These are phyloP conservation scores for Aspergillus ochraceoroseus DNA, from an alignment of 2,329 filamentous ascomycete species.

Conservation along the genomic window DNA sequence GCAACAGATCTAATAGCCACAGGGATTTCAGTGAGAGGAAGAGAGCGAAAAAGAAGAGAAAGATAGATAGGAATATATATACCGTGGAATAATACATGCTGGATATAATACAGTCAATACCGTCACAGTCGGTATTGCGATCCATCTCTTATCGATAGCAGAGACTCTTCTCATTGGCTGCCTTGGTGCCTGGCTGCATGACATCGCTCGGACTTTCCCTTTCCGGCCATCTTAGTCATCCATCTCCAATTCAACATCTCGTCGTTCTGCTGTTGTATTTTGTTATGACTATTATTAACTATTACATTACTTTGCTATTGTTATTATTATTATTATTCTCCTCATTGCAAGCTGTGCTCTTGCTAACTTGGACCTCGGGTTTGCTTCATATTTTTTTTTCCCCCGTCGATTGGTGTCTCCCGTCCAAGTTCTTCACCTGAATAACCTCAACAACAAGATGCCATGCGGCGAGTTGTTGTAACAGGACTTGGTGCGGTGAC, in stretches of 20 bases:
- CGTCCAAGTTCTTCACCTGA: too few species aligned
- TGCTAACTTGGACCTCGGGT: too few species aligned
- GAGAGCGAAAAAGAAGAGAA: too few species aligned
- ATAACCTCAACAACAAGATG: slow-evolving; percentile 15
- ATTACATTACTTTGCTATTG: too few species aligned
- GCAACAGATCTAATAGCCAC: neutral
- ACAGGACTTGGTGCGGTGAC: slow-evolving; percentile 78
- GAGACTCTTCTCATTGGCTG: slow-evolving; percentile 17
- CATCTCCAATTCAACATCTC: slow-evolving; percentile 2
- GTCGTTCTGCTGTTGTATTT: too few species aligned
- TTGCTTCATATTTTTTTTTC: too few species aligned
- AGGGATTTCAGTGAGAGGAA: too few species aligned
- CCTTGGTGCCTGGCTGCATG: slow-evolving; percentile 18
- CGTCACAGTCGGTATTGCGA: slow-evolving; percentile 1
- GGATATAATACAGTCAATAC: slow-evolving; percentile 6
- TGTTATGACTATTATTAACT: slow-evolving; percentile 2
- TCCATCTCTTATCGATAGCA: slow-evolving; percentile 23
- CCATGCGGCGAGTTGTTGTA: slow-evolving; percentile 66
- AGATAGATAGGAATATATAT: slow-evolving; percentile 9
- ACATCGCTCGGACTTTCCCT: slow-evolving; percentile 39
- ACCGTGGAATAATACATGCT: slow-evolving; percentile 13
- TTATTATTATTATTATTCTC: too few species aligned
- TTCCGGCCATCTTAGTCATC: slow-evolving; percentile 20
- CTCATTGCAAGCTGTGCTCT: too few species aligned
- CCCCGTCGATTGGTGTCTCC: neutral